These are phyloP conservation scores for Apiospora arundinis DNA, from an alignment of 2,329 filamentous ascomycete species.

Conservation along the genomic window DNA sequence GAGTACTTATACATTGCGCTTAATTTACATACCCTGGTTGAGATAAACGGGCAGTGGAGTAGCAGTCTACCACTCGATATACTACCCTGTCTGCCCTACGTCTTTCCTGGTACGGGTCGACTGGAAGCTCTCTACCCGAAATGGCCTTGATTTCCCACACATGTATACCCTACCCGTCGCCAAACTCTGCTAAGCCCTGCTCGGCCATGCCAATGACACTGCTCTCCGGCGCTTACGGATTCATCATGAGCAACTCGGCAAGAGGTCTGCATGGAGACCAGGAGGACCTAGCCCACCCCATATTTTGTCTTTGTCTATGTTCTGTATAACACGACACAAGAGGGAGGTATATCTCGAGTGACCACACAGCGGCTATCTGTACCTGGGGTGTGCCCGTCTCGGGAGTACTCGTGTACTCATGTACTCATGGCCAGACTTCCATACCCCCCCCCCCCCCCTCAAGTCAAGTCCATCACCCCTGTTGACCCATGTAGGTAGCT, in stretches of 20 bases:
- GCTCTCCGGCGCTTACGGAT: conserved; percentile 3
- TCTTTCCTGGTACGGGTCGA: not conserved
- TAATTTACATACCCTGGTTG: conserved; percentile 8
- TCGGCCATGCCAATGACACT: not conserved
- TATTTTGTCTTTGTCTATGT: not conserved
- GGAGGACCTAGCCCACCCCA: not conserved
- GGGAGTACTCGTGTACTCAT: conserved; percentile 11
- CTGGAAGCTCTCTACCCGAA: conserved; percentile 7
- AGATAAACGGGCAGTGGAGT: conserved; percentile 17
- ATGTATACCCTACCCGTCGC: conserved; percentile 1
- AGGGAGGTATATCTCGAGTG: not conserved
- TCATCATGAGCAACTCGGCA: conserved; percentile 8
- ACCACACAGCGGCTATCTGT: conserved; percentile 16
- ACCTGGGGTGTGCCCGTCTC: conserved; percentile 5
- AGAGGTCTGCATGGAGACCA: not conserved
- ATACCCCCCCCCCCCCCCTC: not conserved
- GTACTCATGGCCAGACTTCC: not conserved
- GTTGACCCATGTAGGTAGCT: conserved; percentile 3
- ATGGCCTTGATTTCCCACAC: conserved; percentile 2
- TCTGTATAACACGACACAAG: not conserved
- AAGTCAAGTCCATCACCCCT: not conserved
- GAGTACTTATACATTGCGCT: not conserved
- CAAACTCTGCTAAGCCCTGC: conserved; percentile 13
- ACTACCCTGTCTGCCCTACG: conserved; percentile 17
- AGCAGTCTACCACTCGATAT: conserved; percentile 11